Percentiles rank a stretch among this genome's conserved stretches.
Conservation (phyloP, 129 eudicot genomes). For the Chrysanthemum lavandulifolium region DNA sequence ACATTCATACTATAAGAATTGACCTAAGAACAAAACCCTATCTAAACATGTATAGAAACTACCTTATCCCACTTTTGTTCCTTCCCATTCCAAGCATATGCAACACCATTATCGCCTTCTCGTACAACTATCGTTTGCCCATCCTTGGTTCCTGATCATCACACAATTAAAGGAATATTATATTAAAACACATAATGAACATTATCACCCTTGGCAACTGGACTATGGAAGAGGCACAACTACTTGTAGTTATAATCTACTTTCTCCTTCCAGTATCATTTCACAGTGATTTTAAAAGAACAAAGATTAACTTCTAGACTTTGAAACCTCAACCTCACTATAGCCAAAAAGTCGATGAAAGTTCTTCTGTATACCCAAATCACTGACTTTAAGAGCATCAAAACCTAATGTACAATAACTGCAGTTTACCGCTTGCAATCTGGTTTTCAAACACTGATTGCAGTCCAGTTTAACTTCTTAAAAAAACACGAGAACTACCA, state of each 20-base stretch:
- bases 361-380: neutral
- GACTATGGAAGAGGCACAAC: neutral
- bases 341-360: neutral
- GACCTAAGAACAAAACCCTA: slow-evolving; percentile 9
- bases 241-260: neutral
- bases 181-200: neutral
- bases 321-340: slow-evolving; percentile 15
- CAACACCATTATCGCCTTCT: slow-evolving; percentile 99
- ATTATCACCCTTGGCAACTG: no score
- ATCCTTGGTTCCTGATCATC: slow-evolving; percentile 74
- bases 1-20: neutral
- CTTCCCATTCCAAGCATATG: slow-evolving; percentile 85
- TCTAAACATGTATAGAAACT: slow-evolving; percentile 1
- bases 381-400: neutral
- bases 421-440: no score
- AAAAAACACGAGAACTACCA: no score
- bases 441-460: no score
- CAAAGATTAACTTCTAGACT: neutral
- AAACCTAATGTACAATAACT: neutral
- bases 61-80: slow-evolving; percentile 97
- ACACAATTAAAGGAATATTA: slow-evolving; percentile 21
- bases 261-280: neutral
- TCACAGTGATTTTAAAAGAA: neutral
- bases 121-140: slow-evolving; percentile 94
- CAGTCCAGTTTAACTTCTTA: no score